Evolutionary conservation across 805 yeast species (phyloP).

Genomic region (Alloascoidea africana): DNA sequence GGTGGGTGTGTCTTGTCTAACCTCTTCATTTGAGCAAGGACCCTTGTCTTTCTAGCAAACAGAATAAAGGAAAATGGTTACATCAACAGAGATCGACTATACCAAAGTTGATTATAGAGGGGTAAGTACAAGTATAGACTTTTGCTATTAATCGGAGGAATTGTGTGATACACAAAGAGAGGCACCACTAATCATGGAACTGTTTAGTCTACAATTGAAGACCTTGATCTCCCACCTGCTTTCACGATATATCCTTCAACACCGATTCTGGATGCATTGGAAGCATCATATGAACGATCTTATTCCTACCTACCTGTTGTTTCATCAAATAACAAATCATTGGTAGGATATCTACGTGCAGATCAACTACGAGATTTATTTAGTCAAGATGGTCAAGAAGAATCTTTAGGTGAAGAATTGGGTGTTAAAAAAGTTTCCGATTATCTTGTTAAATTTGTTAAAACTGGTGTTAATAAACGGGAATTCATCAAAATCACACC

Average conservation of each 20-base stretch:
- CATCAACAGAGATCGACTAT: too few species aligned
- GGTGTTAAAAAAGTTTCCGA: conserved; percentile 21
- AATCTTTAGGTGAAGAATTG: conserved; percentile 16
- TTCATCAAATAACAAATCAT: conserved; percentile 26
- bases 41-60: too few species aligned
- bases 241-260: conserved; percentile 34
- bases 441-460: conserved; percentile 15
- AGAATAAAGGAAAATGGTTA: too few species aligned
- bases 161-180: not conserved
- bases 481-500: conserved; percentile 33
- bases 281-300: conserved; percentile 37
- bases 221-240: conserved; percentile 43
- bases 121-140: conserved; percentile 11
- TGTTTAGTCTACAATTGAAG: conserved; percentile 37
- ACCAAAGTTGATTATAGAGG: conserved; percentile 12
- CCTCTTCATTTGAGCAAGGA: too few species aligned
- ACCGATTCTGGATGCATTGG: conserved; percentile 31
- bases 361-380: conserved; percentile 17
- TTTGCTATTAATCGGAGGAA: not conserved
- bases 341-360: conserved; percentile 34
- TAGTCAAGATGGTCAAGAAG: conserved; percentile 13
- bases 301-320: conserved; percentile 41
- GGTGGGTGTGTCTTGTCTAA: too few species aligned
- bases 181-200: conserved; percentile 5
- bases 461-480: conserved; percentile 13